These are phyloP conservation scores for Grosmannia penicillata DNA, from an alignment of 2,329 filamentous ascomycete species.

Conservation along the genomic window DNA sequence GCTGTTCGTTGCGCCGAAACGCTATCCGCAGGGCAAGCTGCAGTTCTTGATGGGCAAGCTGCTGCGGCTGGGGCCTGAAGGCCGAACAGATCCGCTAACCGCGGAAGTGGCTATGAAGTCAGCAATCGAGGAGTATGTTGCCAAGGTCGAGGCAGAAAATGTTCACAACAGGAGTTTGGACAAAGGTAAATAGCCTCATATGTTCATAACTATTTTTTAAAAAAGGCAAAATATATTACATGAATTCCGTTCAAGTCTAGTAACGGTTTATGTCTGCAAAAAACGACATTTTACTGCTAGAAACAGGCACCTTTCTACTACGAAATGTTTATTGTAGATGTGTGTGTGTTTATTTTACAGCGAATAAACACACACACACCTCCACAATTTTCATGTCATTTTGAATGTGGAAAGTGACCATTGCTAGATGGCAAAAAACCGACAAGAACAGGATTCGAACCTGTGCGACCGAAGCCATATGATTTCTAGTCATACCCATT, in stretches of 20 bases:
- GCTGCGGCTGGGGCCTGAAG: conserved; percentile 37
- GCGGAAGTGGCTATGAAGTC: conserved; percentile 31
- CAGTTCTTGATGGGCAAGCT: conserved; percentile 47
- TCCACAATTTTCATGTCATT: too few species aligned
- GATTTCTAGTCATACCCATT: conserved; percentile 12
- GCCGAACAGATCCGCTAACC: conserved; percentile 36
- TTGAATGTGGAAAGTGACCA: neutral
- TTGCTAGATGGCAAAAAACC: neutral
- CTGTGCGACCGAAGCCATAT: conserved; percentile 11
- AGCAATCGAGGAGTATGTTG: conserved; percentile 14
- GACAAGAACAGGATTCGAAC: conserved; percentile 11
- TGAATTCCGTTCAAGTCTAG: too few species aligned
- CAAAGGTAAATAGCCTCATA: neutral
- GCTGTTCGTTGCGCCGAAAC: conserved; percentile 26
- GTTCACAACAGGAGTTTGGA: neutral
- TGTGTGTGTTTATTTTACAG: too few species aligned
- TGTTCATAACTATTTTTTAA: neutral
- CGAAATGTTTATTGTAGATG: too few species aligned
- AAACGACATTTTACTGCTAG: too few species aligned
- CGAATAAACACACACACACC: too few species aligned
- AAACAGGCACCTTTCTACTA: too few species aligned
- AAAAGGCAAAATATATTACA: conserved; percentile 1
- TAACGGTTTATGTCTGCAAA: too few species aligned
- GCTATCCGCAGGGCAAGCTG: conserved; percentile 41
- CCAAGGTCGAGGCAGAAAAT: neutral